Evolutionary conservation across 225 moss, liverwort and hornwort genomes (phyloP).

Genomic region (Sphagnum tenellum): DNA sequence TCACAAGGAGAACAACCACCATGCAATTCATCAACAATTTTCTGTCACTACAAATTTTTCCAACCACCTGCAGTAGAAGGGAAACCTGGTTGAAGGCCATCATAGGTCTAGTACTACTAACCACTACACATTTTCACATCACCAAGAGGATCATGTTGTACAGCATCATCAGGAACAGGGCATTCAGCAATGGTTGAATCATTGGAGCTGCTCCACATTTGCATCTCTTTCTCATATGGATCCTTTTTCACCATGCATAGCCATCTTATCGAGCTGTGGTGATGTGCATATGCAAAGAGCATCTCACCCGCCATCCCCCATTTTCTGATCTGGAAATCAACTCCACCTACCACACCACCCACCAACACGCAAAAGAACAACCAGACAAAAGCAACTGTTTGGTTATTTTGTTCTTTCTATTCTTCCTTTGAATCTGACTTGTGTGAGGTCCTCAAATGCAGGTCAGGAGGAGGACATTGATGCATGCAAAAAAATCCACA

Average conservation of each 20-base stretch:
- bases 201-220: constrained; percentile 61
- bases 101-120: constrained; percentile 1
- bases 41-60: no score
- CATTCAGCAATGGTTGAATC: constrained; percentile 39
- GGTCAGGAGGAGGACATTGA: no score
- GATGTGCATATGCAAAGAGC: constrained; percentile 49
- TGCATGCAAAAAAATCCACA: no score
- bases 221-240: constrained; percentile 20
- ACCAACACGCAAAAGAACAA: no score
- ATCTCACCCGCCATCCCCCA: constrained; percentile 53
- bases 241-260: constrained; percentile 41
- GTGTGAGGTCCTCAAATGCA: no score
- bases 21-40: no score
- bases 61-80: no score
- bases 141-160: constrained; percentile 24
- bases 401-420: no score
- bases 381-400: no score
- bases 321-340: constrained; percentile 73
- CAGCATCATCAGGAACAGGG: constrained; percentile 27
- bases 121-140: constrained; percentile 36
- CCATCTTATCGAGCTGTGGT: constrained; percentile 64
- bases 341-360: constrained; percentile 34
- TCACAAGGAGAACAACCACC: no score
- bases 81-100: no score
- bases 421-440: no score